Evolutionary conservation across 1,284 basidiomycete genomes (phyloP).

Genomic region (Austroboletus novae-zelandiae): DNA sequence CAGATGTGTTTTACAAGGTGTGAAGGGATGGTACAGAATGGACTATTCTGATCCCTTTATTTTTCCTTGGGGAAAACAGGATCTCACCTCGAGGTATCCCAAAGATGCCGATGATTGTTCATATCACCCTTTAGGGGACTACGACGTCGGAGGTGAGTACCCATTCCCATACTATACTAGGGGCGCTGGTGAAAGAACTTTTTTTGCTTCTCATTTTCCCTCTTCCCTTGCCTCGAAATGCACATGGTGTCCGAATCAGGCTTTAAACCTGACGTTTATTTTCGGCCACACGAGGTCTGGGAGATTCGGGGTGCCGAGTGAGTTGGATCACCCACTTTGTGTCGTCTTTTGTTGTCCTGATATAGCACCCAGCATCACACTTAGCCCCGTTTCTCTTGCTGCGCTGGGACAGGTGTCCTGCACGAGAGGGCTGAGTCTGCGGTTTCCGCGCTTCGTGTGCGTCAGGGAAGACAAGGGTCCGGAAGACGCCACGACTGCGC

Average conservation of each 20-base stretch:
- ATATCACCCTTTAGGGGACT: conserved; percentile 55
- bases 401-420: conserved; percentile 68
- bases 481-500: conserved; percentile 76
- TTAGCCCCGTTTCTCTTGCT: conserved; percentile 87
- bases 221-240: not conserved
- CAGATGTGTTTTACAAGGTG: conserved; percentile 84
- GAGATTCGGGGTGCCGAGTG: conserved; percentile 91
- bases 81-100: conserved; percentile 62
- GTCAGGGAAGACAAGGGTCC: conserved; percentile 79
- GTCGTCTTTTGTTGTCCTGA: not conserved
- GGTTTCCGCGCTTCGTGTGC: conserved; percentile 88
- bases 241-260: conserved; percentile 38
- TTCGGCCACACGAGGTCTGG: conserved; percentile 86
- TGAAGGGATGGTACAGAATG: not conserved
- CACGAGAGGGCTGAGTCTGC: conserved; percentile 73
- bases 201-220: not conserved
- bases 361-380: conserved; percentile 60
- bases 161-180: not conserved
- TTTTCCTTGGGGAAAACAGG: conserved; percentile 30
- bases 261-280: conserved; percentile 80
- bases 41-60: not conserved
- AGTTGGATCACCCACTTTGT: conserved; percentile 19
- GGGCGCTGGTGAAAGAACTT: not conserved
- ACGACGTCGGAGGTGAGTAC: conserved; percentile 63
- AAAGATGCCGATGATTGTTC: conserved; percentile 69